Evolutionary conservation across 179 eudicot genomes (phyloP).

Genomic region (Drosera spatulata): DNA sequence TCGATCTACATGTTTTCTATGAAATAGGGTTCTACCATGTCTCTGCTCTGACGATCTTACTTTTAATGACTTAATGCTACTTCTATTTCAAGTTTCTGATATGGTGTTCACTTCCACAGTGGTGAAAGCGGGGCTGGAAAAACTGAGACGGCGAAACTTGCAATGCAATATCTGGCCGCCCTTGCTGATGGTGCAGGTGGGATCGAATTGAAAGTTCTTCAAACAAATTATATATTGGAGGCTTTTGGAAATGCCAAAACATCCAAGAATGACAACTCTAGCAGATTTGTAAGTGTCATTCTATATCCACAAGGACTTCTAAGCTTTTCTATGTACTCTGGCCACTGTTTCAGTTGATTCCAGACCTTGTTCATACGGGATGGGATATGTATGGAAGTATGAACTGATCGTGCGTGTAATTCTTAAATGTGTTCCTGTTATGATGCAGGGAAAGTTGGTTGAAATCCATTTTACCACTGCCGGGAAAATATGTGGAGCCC

Average conservation of each 20-base stretch:
- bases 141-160: slow-evolving; percentile 23
- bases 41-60: not conserved
- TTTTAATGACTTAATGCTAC: not conserved
- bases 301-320: not conserved
- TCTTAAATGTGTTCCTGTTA: slow-evolving; percentile 6
- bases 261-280: no score
- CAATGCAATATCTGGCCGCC: slow-evolving; percentile 76
- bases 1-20: no score
- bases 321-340: not conserved
- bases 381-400: not conserved
- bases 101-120: slow-evolving; percentile 26
- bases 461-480: slow-evolving; percentile 61
- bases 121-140: slow-evolving; percentile 99
- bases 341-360: not conserved
- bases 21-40: slow-evolving; percentile 1
- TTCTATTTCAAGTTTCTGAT: not conserved
- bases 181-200: slow-evolving; percentile 72
- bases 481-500: slow-evolving; percentile 71
- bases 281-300: slow-evolving; percentile 43
- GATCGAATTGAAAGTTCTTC: slow-evolving; percentile 54
- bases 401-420: not conserved
- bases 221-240: slow-evolving; percentile 71
- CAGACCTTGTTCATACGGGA: not conserved
- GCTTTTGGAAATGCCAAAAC: slow-evolving; percentile 1
- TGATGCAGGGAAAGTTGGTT: slow-evolving; percentile 80